Evolutionary conservation across 2,329 filamentous ascomycete species (phyloP), one percentile per base, ranked within the genome.

Genomic region (Fusarium sp.): DNA sequence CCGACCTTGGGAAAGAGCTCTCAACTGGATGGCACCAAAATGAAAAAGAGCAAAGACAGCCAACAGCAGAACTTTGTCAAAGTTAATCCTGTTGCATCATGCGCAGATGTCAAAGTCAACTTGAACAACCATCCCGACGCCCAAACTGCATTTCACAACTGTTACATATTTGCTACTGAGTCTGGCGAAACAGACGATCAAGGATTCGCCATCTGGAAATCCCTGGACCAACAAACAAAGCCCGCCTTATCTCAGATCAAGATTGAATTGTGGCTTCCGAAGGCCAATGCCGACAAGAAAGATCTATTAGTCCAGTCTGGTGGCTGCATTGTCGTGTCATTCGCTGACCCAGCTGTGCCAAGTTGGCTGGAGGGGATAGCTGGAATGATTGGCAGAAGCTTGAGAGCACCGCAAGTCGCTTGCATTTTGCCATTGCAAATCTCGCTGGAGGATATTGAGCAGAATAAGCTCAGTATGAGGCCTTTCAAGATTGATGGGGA

Each of bases 221-320:
- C 63, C 3, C 10, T 67, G 2, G 38, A 33, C 2, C 37, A 37
- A 2, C 48, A 41, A 23, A 12, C 26, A 1, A 67, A 56, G 0
- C 33, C 33, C 0, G 33, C 26, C 13, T 37, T 67, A 13, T 50
- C 33, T 0, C 35, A 37, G 6, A 37, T 67, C 10, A 56, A 55
- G 18, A 42, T 56, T 1, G 64, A 67, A 14, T 6, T 67, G 5
- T 67, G 63, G 64, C 27, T 56, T 7, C 64, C 64, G 1, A 56
- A 30, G 1, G 4, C 26, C 11, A 10, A 63, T 4, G 33, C 30
- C 1, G 30, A 38, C 3, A 7, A 32, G 0, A 50, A 4, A 0
- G 63, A 67, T 8, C 44, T 56, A 1, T 26, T 67, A 5, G 63
- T 63, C 0, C 20, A 38, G 14, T 20, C 63, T 0, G 56, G 49